Percentiles rank a stretch among this genome's conserved stretches.
phyloP scores from a whole-genome alignment of 1,139 yeast genomes.

The Suhomyces bolitotheri region DNA sequence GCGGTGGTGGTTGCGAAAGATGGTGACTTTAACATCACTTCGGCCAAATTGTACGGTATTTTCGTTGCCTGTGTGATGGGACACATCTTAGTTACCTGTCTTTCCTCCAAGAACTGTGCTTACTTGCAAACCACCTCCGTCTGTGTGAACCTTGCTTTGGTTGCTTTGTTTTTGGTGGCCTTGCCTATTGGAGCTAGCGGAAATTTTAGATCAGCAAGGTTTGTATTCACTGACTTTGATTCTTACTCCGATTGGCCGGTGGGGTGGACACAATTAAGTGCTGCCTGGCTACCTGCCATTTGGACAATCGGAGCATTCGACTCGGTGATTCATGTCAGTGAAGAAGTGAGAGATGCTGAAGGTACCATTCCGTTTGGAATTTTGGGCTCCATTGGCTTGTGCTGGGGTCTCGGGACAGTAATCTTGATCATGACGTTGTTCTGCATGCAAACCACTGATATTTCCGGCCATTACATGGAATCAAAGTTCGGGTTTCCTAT shows the following conservation, averaged over 20 bases:
- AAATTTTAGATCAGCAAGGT: constrained; percentile 23
- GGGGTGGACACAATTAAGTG: constrained; percentile 53
- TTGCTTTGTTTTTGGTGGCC: constrained; percentile 25
- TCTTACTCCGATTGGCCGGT: constrained; percentile 59
- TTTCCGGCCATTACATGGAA: constrained; percentile 37
- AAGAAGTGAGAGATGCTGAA: constrained; percentile 68
- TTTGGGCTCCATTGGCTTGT: constrained; percentile 51
- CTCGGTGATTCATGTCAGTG: constrained; percentile 71
- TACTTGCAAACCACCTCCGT: constrained; percentile 25
- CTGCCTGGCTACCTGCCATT: constrained; percentile 63
- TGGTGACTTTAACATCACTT: constrained; percentile 49
- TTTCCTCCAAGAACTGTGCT: constrained; percentile 39
- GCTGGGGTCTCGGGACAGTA: constrained; percentile 63
- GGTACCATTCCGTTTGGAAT: constrained; percentile 71
- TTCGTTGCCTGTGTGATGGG: constrained; percentile 52
- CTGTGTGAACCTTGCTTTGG: constrained; percentile 19
- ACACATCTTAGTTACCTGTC: constrained; percentile 48
- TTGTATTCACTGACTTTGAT: constrained; percentile 50
- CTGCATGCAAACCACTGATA: constrained; percentile 53
- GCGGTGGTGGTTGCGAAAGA: constrained; percentile 49
- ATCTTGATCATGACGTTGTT: constrained; percentile 57
- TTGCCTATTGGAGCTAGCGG: constrained; percentile 30
- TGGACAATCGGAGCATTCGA: constrained; percentile 73
- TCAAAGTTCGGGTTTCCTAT: constrained; percentile 54
- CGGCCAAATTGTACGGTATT: constrained; percentile 53